phyloP scores from a whole-genome alignment of 2,329 filamentous ascomycete genomes.

The Purpureocillium lavendulum region DNA sequence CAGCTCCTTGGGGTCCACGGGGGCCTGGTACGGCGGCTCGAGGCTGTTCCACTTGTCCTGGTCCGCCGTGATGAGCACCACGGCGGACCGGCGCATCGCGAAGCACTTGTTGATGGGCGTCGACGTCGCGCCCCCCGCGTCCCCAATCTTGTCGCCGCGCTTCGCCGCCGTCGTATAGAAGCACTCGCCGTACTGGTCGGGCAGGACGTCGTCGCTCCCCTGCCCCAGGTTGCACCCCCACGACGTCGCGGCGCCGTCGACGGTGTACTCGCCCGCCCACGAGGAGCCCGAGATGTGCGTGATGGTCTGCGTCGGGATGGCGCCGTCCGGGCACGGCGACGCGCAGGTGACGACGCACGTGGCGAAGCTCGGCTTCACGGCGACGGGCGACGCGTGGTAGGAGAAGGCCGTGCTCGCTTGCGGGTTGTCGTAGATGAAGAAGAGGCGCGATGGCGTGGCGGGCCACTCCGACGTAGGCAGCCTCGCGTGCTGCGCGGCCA shows the following conservation, averaged over 20 bases:
- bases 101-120: neutral
- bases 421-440: conserved; percentile 11
- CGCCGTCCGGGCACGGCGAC: conserved; percentile 6
- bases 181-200: too few species aligned
- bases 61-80: neutral
- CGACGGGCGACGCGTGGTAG: neutral
- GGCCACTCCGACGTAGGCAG: neutral
- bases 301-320: conserved; percentile 10
- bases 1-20: neutral
- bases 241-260: conserved; percentile 6
- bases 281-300: conserved; percentile 7
- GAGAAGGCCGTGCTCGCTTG: conserved; percentile 4
- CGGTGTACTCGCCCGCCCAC: conserved; percentile 8
- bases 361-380: neutral
- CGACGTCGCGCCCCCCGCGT: neutral
- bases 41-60: neutral
- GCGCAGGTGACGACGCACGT: conserved; percentile 9
- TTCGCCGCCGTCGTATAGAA: neutral
- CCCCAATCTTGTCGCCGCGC: neutral
- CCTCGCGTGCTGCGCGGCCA: too few species aligned
- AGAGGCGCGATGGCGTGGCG: conserved; percentile 5
- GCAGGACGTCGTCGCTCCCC: conserved; percentile 2
- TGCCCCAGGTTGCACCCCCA: conserved; percentile 5
- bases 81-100: neutral
- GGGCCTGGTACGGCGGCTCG: neutral